Evolutionary conservation across 108 stramenopile species (phyloP), one percentile per base, ranked within the genome.

Genomic region (Skeletonema tropicum): DNA sequence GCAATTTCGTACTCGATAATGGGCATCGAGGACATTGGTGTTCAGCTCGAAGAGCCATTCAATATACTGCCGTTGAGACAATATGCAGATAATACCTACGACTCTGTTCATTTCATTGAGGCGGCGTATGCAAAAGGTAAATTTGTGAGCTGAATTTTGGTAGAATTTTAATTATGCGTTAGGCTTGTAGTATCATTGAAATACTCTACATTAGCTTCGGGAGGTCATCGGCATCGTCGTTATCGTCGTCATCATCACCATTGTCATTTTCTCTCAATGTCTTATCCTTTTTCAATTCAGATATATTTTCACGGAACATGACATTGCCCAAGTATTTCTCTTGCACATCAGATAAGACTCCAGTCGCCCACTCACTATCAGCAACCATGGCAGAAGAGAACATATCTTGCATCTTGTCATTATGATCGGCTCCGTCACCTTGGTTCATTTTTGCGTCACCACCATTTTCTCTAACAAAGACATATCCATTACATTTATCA

Each of bases 401-500:
- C 65, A 80, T 66, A 60, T 68, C 73, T 10, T 74, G 73, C 68
- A 80, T 66, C 42, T 45, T 45, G 19, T 21, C 59, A 59, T 69
- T 74, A 39, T 39, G 57, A 29, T 62, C 60, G 14, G 3, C 29
- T 57, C 60, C 59, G 25, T 17, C 35, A 39, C 25, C n/a, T 26
- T 48, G 60, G 4, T 67, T 60, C 30, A 30, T 66, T 62, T 46
- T 49, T 17, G 71, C 26, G 17, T 57, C 66, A 25, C 17, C 70
- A 9, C 63, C 64, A 32, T 49, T 38, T 39, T 80, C 70, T 38
- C 69, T 76, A 13, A 82, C 39, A 80, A 90, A 95, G 11, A 95
- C 82, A 69, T 93, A 95, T 31, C 94, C 94, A 83, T 92, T 95
- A 83, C 86, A 88, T 64, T 90, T 88, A 60, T 95, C 94, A 57